These are phyloP conservation scores for Botryosphaeria dothidea DNA, from an alignment of 2,329 filamentous ascomycete genomes.

Conservation along the genomic window DNA sequence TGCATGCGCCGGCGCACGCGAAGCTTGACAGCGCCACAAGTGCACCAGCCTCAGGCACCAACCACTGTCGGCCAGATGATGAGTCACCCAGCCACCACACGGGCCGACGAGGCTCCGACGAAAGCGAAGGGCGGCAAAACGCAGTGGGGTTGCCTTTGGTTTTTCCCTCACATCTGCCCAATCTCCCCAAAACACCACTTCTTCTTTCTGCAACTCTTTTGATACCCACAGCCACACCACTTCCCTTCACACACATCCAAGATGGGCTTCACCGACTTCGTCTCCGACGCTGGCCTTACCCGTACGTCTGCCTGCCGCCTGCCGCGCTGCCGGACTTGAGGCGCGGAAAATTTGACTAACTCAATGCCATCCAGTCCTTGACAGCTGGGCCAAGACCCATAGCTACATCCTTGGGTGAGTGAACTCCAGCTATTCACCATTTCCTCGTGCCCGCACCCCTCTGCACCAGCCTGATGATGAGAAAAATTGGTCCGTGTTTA, in stretches of 20 bases:
- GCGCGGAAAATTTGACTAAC: slow-evolving; percentile 21
- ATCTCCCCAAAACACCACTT: slow-evolving; percentile 7
- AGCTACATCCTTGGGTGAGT: slow-evolving; percentile 85
- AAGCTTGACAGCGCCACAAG: background rate
- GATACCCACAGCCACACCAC: slow-evolving; percentile 13
- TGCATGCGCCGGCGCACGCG: background rate
- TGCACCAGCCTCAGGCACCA: background rate
- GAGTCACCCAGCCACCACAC: background rate
- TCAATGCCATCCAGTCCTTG: slow-evolving; percentile 55
- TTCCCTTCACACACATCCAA: slow-evolving; percentile 29
- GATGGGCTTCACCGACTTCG: slow-evolving; percentile 72
- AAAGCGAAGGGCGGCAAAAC: background rate
- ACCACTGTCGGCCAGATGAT: background rate
- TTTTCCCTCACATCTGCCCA: slow-evolving; percentile 18
- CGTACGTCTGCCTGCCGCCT: slow-evolving; percentile 44
- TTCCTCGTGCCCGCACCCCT: slow-evolving; percentile 23
- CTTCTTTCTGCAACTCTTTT: background rate
- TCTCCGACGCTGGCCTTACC: slow-evolving; percentile 65
- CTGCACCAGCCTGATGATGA: slow-evolving; percentile 64
- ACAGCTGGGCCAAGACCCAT: slow-evolving; percentile 72
- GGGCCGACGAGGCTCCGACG: slow-evolving; percentile 7
- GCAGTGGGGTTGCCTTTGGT: slow-evolving; percentile 10
- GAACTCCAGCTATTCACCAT: slow-evolving; percentile 24
- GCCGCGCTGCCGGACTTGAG: background rate
- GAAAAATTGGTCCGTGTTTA: slow-evolving; percentile 94